Evolutionary conservation across 2,329 filamentous ascomycete species (phyloP).

Genomic region (Colletotrichum orchidophilum): DNA sequence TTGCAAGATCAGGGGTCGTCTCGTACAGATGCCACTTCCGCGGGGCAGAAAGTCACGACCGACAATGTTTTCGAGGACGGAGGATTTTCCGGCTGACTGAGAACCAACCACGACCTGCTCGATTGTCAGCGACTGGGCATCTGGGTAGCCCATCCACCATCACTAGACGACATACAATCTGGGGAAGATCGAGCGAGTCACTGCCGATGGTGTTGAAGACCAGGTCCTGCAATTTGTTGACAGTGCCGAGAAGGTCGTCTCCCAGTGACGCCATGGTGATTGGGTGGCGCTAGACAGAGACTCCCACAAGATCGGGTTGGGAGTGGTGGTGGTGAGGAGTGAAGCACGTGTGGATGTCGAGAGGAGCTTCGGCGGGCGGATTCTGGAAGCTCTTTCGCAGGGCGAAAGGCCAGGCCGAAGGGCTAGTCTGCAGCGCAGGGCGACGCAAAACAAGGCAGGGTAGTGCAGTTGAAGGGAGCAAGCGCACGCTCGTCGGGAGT

Average conservation of each 20-base stretch:
- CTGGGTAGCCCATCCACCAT: background rate
- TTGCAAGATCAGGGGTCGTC: conserved; percentile 93
- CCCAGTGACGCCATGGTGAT: conserved; percentile 87
- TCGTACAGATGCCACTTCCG: conserved; percentile 95
- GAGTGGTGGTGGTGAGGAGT: background rate
- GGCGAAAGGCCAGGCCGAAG: background rate
- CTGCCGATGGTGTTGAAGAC: conserved; percentile 99
- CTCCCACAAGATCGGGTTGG: background rate
- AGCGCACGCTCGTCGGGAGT: conserved; percentile 1
- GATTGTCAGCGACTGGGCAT: conserved; percentile 2
- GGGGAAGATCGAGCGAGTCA: conserved; percentile 95
- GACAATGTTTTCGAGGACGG: conserved; percentile 98
- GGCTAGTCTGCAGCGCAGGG: conserved; percentile 5
- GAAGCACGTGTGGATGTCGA: background rate
- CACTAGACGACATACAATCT: conserved; percentile 78
- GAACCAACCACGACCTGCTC: conserved; percentile 94
- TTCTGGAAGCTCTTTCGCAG: background rate
- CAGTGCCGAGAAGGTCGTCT: conserved; percentile 92
- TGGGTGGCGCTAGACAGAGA: conserved; percentile 10
- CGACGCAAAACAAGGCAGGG: conserved; percentile 6
- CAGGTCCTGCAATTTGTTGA: conserved; percentile 98
- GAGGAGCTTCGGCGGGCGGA: background rate
- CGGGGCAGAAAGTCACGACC: conserved; percentile 96
- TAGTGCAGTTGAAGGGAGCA: conserved; percentile 15
- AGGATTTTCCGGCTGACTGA: conserved; percentile 98